Conservation (phyloP, 2,329 filamentous ascomycete genomes). For the Xylariales sp. region DNA sequence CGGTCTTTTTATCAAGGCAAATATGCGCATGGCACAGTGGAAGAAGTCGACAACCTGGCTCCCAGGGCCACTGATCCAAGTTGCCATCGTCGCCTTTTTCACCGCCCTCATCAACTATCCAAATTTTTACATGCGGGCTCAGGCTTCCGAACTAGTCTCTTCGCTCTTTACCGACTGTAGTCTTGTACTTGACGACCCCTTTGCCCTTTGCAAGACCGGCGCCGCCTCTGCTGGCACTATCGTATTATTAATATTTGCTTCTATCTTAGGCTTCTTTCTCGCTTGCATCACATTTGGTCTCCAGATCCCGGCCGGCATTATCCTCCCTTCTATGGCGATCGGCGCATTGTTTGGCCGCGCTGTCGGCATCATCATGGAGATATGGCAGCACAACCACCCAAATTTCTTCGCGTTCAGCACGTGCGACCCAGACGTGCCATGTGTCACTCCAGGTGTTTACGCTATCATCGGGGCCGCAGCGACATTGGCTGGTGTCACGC, state of each 20-base stretch:
- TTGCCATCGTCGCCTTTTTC: conserved; percentile 79
- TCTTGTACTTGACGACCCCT: conserved; percentile 82
- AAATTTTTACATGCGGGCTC: conserved; percentile 94
- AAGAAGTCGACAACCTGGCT: conserved; percentile 75
- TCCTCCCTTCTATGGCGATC: conserved; percentile 95
- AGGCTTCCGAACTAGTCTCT: conserved; percentile 90
- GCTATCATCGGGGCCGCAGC: conserved; percentile 96
- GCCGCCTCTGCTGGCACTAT: conserved; percentile 85
- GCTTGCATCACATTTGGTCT: conserved; percentile 91
- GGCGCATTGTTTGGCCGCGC: conserved; percentile 91
- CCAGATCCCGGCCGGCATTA: conserved; percentile 93
- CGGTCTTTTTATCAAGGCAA: conserved; percentile 92
- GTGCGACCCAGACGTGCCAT: conserved; percentile 87
- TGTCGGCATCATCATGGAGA: conserved; percentile 87
- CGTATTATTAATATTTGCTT: conserved; percentile 82
- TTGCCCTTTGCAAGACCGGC: conserved; percentile 90
- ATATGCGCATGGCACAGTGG: conserved; percentile 87
- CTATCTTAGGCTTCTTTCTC: conserved; percentile 85
- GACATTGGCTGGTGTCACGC: conserved; percentile 90
- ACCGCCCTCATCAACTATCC: conserved; percentile 94
- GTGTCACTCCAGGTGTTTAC: conserved; percentile 94
- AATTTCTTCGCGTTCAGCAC: conserved; percentile 79
- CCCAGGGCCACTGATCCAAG: conserved; percentile 81
- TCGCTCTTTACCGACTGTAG: conserved; percentile 92
- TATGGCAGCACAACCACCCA: conserved; percentile 84